phyloP scores from a whole-genome alignment of 176 grass and related monocot genomes.

The Eragrostis curvula region DNA sequence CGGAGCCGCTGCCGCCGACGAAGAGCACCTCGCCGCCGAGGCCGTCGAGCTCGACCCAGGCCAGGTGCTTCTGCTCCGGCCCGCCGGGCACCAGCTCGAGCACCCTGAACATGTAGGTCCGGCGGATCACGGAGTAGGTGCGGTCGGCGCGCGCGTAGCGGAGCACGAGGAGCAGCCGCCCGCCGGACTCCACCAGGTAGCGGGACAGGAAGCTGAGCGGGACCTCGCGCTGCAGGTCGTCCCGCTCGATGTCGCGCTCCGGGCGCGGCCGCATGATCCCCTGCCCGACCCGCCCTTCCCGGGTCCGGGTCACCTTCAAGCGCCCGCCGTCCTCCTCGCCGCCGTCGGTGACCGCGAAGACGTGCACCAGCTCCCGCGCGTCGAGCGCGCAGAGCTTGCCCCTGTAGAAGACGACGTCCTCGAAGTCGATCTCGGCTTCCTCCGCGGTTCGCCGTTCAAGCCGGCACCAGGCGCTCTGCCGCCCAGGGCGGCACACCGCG shows the following conservation, averaged over 20 bases:
- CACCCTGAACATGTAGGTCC: not conserved
- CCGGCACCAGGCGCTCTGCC: not conserved
- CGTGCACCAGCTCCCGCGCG: not conserved
- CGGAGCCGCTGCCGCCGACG: not conserved
- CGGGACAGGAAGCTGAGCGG: not conserved
- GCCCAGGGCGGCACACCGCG: not conserved
- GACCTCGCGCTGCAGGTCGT: no score
- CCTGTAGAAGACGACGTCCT: not conserved
- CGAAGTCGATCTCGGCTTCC: not conserved
- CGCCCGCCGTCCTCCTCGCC: not conserved
- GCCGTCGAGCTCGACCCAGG: not conserved
- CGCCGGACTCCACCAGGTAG: not conserved
- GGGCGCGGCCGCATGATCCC: no score
- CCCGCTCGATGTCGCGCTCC: no score
- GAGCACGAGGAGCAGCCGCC: not conserved
- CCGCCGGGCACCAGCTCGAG: not conserved
- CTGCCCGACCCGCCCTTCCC: no score
- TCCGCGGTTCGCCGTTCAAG: not conserved
- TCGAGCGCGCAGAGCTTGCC: not conserved
- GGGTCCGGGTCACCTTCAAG: not conserved
- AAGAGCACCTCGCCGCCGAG: not conserved
- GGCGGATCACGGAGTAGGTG: not conserved
- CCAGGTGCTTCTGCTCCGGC: not conserved
- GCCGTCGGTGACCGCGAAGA: not conserved
- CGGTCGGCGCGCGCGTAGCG: slow-evolving; percentile 4